phyloP scores from a whole-genome alignment of 306 rosid genomes.

The Glycine tomentella region DNA sequence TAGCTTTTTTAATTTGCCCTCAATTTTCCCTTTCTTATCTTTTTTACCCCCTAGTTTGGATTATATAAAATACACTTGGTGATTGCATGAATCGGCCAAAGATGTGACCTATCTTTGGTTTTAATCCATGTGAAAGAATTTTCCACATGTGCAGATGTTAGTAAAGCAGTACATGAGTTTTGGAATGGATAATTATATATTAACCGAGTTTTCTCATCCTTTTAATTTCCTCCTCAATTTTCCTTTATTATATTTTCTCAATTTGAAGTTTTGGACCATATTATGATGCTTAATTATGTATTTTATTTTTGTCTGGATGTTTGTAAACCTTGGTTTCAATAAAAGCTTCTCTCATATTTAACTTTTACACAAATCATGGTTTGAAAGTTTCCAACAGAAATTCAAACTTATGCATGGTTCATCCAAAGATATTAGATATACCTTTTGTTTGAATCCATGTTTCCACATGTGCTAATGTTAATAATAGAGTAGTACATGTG shows the following conservation, averaged over 20 bases:
- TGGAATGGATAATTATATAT: constrained; percentile 13
- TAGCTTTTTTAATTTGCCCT: neutral
- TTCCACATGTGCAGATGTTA: constrained; percentile 12
- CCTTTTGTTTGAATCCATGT: neutral
- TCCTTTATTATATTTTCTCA: neutral
- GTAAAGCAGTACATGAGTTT: neutral
- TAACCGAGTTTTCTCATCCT: neutral
- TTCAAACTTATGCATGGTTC: neutral
- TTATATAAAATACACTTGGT: neutral
- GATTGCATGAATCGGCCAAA: no score
- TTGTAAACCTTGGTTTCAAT: neutral
- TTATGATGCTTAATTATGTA: neutral
- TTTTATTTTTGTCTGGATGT: neutral
- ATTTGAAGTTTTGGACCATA: neutral
- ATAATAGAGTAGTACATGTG: neutral
- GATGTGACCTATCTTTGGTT: neutral
- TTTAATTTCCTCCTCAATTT: neutral
- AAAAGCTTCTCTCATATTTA: neutral
- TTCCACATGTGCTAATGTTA: neutral
- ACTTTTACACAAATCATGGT: neutral
- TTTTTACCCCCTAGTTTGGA: constrained; percentile 2
- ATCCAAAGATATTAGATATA: neutral
- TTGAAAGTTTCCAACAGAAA: neutral
- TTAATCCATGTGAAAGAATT: constrained; percentile 25
- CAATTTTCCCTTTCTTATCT: neutral